These are phyloP conservation scores for Boletus tomentosulus DNA, from an alignment of 768 basidiomycete genomes.

Conservation along the genomic window DNA sequence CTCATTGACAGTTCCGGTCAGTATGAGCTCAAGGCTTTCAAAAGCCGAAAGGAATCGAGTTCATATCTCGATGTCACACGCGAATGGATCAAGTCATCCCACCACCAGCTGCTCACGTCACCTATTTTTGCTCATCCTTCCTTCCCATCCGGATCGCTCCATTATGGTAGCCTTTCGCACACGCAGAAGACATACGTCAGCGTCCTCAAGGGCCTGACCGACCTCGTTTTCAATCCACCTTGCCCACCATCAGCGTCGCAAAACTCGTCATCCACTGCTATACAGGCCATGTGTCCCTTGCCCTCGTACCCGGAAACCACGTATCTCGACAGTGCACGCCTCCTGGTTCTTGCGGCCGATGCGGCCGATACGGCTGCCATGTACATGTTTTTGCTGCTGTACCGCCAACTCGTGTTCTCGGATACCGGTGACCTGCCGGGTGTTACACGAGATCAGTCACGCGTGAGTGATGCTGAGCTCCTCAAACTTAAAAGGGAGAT, in stretches of 20 bases:
- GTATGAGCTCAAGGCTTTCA: constrained; percentile 77
- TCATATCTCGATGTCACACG: constrained; percentile 53
- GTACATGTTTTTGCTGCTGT: constrained; percentile 79
- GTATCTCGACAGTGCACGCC: constrained; percentile 72
- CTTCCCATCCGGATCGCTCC: constrained; percentile 39
- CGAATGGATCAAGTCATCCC: constrained; percentile 60
- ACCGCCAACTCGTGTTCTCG: constrained; percentile 66
- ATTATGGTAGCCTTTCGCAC: constrained; percentile 44
- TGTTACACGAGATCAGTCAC: constrained; percentile 29
- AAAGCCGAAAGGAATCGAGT: constrained; percentile 45
- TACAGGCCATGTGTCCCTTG: constrained; percentile 31
- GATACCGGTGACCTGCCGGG: constrained; percentile 33
- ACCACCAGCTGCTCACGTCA: constrained; percentile 40
- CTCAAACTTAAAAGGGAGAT: constrained; percentile 69
- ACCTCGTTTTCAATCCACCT: constrained; percentile 61
- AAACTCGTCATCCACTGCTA: constrained; percentile 29
- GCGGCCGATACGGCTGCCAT: constrained; percentile 69
- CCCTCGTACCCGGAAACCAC: constrained; percentile 69
- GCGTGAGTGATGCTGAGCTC: constrained; percentile 51
- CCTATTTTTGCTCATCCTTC: constrained; percentile 42
- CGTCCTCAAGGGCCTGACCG: constrained; percentile 55
- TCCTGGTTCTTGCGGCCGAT: constrained; percentile 64
- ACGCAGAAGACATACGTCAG: constrained; percentile 46
- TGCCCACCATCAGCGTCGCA: constrained; percentile 33
- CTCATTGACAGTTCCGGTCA: constrained; percentile 74